These are phyloP conservation scores for Globisporangium cylindrosporum DNA, from an alignment of 352 stramenopile genomes.

Conservation along the genomic window DNA sequence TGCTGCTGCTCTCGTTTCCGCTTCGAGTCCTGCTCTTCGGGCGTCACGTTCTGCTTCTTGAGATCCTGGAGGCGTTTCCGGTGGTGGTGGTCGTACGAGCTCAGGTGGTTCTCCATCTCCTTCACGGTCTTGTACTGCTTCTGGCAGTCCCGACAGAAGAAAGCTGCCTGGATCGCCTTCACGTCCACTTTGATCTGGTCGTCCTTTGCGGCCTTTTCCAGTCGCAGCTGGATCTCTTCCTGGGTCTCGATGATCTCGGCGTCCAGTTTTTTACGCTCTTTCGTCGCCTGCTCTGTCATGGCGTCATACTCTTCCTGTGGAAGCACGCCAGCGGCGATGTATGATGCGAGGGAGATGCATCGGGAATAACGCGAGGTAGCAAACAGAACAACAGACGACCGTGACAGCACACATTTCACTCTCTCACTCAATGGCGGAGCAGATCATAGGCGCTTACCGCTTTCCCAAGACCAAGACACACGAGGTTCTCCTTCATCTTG, in stretches of 20 bases:
- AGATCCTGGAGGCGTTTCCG: slow-evolving; percentile 45
- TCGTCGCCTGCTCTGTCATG: slow-evolving; percentile 49
- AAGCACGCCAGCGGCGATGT: neutral
- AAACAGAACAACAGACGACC: slow-evolving; percentile 5
- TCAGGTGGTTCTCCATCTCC: slow-evolving; percentile 74
- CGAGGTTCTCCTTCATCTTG: slow-evolving; percentile 59
- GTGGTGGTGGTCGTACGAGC: slow-evolving; percentile 76
- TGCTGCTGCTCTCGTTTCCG: slow-evolving; percentile 34
- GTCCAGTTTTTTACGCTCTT: slow-evolving; percentile 46
- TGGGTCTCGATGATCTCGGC: slow-evolving; percentile 45
- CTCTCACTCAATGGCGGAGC: neutral
- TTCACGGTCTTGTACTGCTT: slow-evolving; percentile 72
- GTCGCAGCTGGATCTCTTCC: slow-evolving; percentile 26
- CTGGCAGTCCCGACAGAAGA: slow-evolving; percentile 54
- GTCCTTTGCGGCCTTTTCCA: slow-evolving; percentile 26
- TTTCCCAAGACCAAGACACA: slow-evolving; percentile 62
- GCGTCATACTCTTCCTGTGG: slow-evolving; percentile 53
- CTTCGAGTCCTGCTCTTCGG: slow-evolving; percentile 27
- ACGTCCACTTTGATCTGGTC: slow-evolving; percentile 32
- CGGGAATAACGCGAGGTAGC: neutral
- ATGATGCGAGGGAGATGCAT: neutral
- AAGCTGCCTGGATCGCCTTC: slow-evolving; percentile 43
- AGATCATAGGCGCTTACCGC: slow-evolving; percentile 19
- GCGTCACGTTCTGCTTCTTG: slow-evolving; percentile 21
- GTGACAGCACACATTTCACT: slow-evolving; percentile 15